A percentile compares a stretch with the other conserved stretches of the same genome.
Conservation (phyloP, 2,329 filamentous ascomycete species). For the Colletotrichum plurivorum region DNA sequence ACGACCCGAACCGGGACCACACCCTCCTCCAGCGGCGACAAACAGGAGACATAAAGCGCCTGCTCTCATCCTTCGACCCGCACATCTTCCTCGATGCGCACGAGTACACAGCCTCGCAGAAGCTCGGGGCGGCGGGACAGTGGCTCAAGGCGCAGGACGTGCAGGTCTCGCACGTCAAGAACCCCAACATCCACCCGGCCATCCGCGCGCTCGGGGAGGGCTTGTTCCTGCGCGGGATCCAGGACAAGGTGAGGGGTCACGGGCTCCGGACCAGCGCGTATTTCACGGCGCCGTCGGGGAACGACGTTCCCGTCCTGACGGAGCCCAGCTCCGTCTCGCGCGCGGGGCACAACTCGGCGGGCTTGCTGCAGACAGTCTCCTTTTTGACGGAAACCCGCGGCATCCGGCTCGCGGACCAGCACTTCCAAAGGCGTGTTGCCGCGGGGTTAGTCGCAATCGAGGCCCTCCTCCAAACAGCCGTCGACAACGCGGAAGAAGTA, state of each 20-base stretch:
- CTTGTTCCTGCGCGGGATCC: constrained; percentile 47
- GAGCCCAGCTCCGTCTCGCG: constrained; percentile 46
- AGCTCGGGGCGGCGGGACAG: constrained; percentile 2
- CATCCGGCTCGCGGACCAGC: constrained; percentile 47
- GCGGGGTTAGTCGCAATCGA: constrained; percentile 45
- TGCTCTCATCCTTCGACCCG: constrained; percentile 45
- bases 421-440: constrained; percentile 48
- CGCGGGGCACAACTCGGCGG: constrained; percentile 21
- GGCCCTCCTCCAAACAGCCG: constrained; percentile 47
- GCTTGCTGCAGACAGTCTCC: constrained; percentile 45
- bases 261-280: constrained; percentile 49
- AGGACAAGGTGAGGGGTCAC: constrained; percentile 43
- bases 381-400: constrained; percentile 49
- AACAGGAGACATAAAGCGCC: constrained; percentile 47
- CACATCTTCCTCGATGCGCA: constrained; percentile 51
- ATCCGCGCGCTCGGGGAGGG: constrained; percentile 48
- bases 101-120: constrained; percentile 45
- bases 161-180: constrained; percentile 50
- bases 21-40: constrained; percentile 48
- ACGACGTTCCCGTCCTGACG: constrained; percentile 45
- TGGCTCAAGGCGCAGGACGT: constrained; percentile 46
- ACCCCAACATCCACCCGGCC: constrained; percentile 48
- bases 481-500: constrained; percentile 46
- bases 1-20: constrained; percentile 51
- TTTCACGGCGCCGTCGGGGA: constrained; percentile 39